Base-by-base conservation (phyloP, 495 filamentous ascomycete genomes). In the Polyplosphaeria fusca region DNA sequence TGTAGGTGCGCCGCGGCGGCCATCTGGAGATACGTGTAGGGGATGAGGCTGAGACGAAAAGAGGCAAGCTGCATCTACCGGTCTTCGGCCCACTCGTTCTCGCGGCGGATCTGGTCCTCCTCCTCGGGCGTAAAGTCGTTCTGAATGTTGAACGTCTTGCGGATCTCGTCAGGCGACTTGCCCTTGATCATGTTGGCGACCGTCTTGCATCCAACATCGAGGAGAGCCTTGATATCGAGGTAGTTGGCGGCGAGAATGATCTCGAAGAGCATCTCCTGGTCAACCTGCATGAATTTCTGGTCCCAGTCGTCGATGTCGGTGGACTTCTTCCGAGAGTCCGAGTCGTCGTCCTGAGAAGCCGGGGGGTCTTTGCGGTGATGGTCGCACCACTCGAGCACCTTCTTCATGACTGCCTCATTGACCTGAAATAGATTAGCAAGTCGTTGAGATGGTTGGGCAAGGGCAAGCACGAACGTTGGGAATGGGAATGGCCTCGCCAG, bases 251-350 rank as follows among this genome's bases (percentile, higher is more conserved):
- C 86, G 25, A 98, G 77, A 59, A 98, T 98, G 68, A 98, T 97
- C 77, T 98, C 93, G 59, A 98, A 98, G 0, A 98, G 82, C 93
- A 98, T 96, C 74, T 98, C 93, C 69, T 98, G 93, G 68, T 98
- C 93, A 7, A 98, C 93, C 73, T 97, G 93, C 93, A 97, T 98
- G 71, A 96, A 98, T 71, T 98, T 98, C 72, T 96, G 93, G 64
- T 98, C 93, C 93, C 93, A 98, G 74, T 98, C 93, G 37, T 96
- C 93, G 65, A 98, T 98, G 47, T 97, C 93, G 19, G 93, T 96
- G 0, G 90, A 94, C 82, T 96, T 95, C 79, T 96, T 96, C 59
- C 94, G 88, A 32, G 81, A 87, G 68, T 98, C 93, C 61, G 90
- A 86, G 56, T 98, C 92, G 48, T 98, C 93, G 47, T 92, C 88